Evolutionary conservation across 1,284 basidiomycete species (phyloP).

Genomic region (Inonotus obliquus): DNA sequence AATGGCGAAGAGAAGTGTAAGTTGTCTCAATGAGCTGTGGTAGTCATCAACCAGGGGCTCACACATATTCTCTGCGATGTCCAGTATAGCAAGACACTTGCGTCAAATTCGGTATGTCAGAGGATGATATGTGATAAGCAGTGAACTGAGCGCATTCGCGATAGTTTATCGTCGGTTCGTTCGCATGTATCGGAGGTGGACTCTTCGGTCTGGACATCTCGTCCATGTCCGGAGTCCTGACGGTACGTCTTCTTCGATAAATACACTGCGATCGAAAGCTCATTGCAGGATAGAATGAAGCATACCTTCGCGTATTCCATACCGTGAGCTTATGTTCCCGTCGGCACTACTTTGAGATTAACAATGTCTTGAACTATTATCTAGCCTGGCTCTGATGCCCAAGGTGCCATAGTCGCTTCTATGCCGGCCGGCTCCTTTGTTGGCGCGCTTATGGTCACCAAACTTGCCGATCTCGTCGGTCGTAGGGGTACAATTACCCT

Average conservation of each 20-base stretch:
- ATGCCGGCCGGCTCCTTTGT: slow-evolving; percentile 68
- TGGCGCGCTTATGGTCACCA: slow-evolving; percentile 56
- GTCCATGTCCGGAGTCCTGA: slow-evolving; percentile 76
- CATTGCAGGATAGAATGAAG: slow-evolving; percentile 56
- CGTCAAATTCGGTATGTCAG: slow-evolving; percentile 30
- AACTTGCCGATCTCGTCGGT: slow-evolving; percentile 61
- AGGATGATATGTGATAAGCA: no score
- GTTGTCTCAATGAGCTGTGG: no score
- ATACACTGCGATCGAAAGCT: slow-evolving; percentile 28
- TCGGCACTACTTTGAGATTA: neutral
- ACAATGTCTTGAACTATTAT: slow-evolving; percentile 32
- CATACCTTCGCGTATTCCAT: slow-evolving; percentile 48
- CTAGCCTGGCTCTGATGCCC: slow-evolving; percentile 48
- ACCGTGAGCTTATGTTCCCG: slow-evolving; percentile 48
- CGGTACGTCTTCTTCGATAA: slow-evolving; percentile 35
- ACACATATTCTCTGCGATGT: slow-evolving; percentile 19
- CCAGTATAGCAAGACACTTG: slow-evolving; percentile 37
- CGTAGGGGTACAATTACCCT: slow-evolving; percentile 62
- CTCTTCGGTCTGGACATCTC: slow-evolving; percentile 78
- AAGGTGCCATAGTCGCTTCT: slow-evolving; percentile 73
- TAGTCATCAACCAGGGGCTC: no score
- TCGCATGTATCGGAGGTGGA: slow-evolving; percentile 77
- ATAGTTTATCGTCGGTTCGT: slow-evolving; percentile 63
- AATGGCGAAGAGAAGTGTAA: no score
- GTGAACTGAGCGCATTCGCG: neutral